Conservation (phyloP, 2,329 filamentous ascomycete species). For the Simplicillium sp. region DNA sequence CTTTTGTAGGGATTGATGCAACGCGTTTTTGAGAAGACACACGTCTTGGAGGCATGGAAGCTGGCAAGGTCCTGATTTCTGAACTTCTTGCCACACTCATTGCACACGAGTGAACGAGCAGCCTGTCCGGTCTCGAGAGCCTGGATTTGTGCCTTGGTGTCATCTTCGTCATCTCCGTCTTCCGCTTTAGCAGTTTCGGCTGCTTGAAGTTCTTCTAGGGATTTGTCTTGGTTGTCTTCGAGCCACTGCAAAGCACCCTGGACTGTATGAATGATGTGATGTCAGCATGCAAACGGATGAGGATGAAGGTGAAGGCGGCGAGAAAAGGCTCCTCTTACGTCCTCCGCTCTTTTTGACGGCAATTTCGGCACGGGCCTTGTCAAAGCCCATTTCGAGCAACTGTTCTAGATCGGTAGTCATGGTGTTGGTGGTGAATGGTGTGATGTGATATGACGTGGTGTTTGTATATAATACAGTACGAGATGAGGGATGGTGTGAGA, state of each 20-base stretch:
- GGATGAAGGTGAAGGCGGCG: background rate
- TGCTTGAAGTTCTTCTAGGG: slow-evolving; percentile 68
- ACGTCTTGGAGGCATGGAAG: slow-evolving; percentile 85
- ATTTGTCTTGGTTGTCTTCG: slow-evolving; percentile 80
- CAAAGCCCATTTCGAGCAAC: slow-evolving; percentile 69
- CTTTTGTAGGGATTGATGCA: slow-evolving; percentile 5
- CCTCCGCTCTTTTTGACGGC: slow-evolving; percentile 78
- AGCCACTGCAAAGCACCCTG: slow-evolving; percentile 92
- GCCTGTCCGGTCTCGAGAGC: slow-evolving; percentile 65
- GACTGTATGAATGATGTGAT: slow-evolving; percentile 40
- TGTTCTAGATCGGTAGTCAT: slow-evolving; percentile 50
- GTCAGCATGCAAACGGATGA: background rate
- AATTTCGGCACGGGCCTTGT: slow-evolving; percentile 69
- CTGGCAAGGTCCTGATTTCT: slow-evolving; percentile 71
- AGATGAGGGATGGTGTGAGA: background rate
- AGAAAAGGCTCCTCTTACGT: slow-evolving; percentile 43
- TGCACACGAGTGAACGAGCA: slow-evolving; percentile 71
- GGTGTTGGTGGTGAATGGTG: slow-evolving; percentile 27
- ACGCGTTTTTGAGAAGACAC: slow-evolving; percentile 16
- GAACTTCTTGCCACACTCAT: slow-evolving; percentile 91
- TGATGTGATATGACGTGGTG: slow-evolving; percentile 1
- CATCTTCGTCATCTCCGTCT: slow-evolving; percentile 39
- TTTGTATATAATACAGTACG: no score
- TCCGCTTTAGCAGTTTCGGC: slow-evolving; percentile 23
- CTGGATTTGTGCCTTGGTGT: slow-evolving; percentile 46